A percentile compares a stretch with the other conserved stretches of the same genome.
Conservation (phyloP, 2,329 filamentous ascomycete genomes). For the Arthrobotrys musiformis region DNA sequence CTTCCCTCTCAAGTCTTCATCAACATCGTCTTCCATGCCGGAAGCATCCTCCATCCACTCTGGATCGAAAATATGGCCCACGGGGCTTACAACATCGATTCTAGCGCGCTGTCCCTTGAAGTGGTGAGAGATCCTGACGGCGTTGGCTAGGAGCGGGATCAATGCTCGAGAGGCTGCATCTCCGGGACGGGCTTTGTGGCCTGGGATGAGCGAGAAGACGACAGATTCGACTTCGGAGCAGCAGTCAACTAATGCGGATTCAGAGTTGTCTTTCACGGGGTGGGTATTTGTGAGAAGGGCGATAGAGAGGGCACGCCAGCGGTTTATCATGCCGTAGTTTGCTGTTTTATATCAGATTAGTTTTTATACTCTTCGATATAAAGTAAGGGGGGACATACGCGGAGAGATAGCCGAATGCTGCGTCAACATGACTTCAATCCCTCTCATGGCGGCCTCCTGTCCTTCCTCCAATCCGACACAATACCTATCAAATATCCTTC, state of each 20-base stretch:
- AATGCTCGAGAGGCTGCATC: constrained; percentile 42
- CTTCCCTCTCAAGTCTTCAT: constrained; percentile 51
- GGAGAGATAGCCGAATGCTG: constrained; percentile 1
- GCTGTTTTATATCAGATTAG: constrained; percentile 23
- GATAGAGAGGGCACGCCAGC: constrained; percentile 52
- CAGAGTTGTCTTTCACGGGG: constrained; percentile 51
- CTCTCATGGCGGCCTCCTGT: constrained; percentile 41
- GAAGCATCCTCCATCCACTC: constrained; percentile 55
- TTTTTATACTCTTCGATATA: neutral
- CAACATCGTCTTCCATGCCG: constrained; percentile 48
- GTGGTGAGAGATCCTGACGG: constrained; percentile 45
- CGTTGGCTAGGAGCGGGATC: constrained; percentile 46
- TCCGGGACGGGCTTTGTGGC: constrained; percentile 43
- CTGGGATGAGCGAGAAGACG: constrained; percentile 53
- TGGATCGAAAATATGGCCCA: constrained; percentile 48
- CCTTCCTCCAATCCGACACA: constrained; percentile 46
- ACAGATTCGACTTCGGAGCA: constrained; percentile 53
- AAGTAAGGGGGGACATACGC: constrained; percentile 13
- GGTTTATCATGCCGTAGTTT: constrained; percentile 54
- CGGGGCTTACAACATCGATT: constrained; percentile 49
- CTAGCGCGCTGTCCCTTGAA: constrained; percentile 50
- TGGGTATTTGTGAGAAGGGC: constrained; percentile 39
- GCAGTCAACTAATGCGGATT: constrained; percentile 52
- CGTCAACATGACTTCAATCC: constrained; percentile 44
- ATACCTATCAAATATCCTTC: constrained; percentile 47